Percentiles rank a stretch among this genome's conserved stretches.
Conservation (phyloP, 2,329 filamentous ascomycete species). For the Pyrenochaeta sp. region DNA sequence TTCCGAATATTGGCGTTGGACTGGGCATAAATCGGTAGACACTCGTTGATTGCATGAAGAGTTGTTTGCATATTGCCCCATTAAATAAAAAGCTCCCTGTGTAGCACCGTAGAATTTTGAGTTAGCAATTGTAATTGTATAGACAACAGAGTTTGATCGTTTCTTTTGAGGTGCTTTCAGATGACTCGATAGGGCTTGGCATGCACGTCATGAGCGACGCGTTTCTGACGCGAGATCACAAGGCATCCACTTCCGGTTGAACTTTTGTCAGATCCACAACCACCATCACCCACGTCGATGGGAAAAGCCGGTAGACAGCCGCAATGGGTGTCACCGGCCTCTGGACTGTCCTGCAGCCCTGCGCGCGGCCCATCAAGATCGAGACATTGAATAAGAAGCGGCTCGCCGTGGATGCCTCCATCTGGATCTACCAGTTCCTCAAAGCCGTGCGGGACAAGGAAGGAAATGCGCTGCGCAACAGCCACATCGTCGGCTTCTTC, state of each 20-base stretch:
- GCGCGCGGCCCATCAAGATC: conserved; percentile 93
- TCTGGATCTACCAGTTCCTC: conserved; percentile 99
- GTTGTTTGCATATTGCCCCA: not conserved
- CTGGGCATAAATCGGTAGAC: conserved; percentile 16
- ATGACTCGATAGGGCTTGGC: conserved; percentile 6
- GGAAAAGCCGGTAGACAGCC: conserved; percentile 9
- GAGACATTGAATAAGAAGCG: conserved; percentile 96
- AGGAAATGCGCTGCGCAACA: conserved; percentile 94
- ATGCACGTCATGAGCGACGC: conserved; percentile 23
- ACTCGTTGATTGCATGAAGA: not conserved
- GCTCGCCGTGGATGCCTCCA: conserved; percentile 95
- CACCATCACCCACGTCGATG: conserved; percentile 18
- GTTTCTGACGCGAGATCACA: conserved; percentile 26
- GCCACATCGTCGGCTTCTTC: conserved; percentile 97
- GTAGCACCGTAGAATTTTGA: too few relatives aligned
- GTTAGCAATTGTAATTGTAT: too few relatives aligned
- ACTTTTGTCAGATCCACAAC: not conserved
- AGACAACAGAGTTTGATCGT: too few relatives aligned
- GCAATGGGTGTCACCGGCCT: conserved; percentile 96
- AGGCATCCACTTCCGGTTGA: conserved; percentile 13
- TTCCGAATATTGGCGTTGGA: conserved; percentile 18
- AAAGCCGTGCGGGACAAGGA: conserved; percentile 99
- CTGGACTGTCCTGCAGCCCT: conserved; percentile 95
- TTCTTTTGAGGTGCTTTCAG: too few relatives aligned
- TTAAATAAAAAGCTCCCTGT: too few relatives aligned